Evolutionary conservation across 176 grass and related monocot genomes (phyloP).

Genomic region (Triticum urartu): DNA sequence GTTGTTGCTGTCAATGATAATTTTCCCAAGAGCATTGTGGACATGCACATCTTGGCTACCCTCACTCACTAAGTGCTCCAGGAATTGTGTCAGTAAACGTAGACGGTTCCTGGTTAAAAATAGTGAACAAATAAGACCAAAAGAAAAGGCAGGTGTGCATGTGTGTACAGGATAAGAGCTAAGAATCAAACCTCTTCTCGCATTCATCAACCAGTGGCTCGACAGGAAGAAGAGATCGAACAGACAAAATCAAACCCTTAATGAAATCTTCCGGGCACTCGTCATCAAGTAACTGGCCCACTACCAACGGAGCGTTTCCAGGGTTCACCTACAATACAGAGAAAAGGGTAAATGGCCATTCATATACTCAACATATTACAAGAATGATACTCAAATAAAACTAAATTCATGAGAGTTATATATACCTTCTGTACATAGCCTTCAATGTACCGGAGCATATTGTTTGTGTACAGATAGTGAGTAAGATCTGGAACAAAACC

Average conservation of each 20-base stretch:
- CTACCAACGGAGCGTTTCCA: conserved; percentile 84
- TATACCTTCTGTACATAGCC: conserved; percentile 96
- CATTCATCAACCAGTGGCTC: conserved; percentile 96
- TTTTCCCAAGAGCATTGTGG: conserved; percentile 95
- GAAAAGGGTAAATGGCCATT: conserved; percentile 7
- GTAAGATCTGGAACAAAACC: conserved; percentile 97
- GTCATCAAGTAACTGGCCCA: conserved; percentile 88
- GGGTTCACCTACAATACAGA: conserved; percentile 70
- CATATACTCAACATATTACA: conserved; percentile 4
- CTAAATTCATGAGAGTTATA: neutral
- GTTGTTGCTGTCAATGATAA: conserved; percentile 97
- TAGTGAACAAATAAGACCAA: conserved; percentile 27
- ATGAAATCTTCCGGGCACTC: conserved; percentile 99
- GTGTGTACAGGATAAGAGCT: neutral
- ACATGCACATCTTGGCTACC: conserved; percentile 98
- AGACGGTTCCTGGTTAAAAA: conserved; percentile 70
- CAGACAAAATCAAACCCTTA: conserved; percentile 95
- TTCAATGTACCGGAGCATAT: conserved; percentile 97
- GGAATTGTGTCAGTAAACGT: conserved; percentile 77
- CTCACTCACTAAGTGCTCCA: conserved; percentile 90
- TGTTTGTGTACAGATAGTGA: conserved; percentile 89
- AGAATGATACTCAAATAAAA: conserved; percentile 15
- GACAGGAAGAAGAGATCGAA: conserved; percentile 88
- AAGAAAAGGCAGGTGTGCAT: neutral
- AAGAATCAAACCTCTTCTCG: conserved; percentile 74